Base-by-base conservation (phyloP, 345 rosid species). In the Iberis pinnata region DNA sequence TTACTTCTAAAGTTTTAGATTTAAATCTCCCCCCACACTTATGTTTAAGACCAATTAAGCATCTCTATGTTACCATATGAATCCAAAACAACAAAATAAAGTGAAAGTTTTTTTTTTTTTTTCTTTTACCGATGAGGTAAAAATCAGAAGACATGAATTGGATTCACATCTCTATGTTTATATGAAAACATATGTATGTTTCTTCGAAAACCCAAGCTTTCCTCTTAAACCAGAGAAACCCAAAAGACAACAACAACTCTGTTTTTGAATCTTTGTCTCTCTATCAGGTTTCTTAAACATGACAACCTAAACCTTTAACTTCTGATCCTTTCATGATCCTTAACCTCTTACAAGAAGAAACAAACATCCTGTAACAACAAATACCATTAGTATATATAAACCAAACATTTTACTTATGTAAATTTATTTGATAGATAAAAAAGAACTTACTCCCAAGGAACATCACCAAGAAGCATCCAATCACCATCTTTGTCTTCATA, bases 321-420 rank as follows among this genome's bases (percentile, higher is more conserved):
- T 90, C 96, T 53, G 92, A 78, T 60, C 89, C 89, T 79, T 81
- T 90, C 93, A 90, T 82, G 75, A 89, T 80, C 70, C 95, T 77
- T 58, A 89, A 26, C 41, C 82, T 89, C 75, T 82, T 87, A 78
- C 98, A 92, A 36, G 98, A 79, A 7, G 80, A 64, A 20, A 78
- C 79, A 73, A 92, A 92, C 98, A 84, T 92, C 46, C 93, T 83
- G 87, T 42, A 76, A 61, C 7, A 51, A 24, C 12, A 9, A 73
- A 20, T 41, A 58, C 7, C 20, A 40, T 60, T 1, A 67, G 7
- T 32, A 60, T 58, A 59, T 31, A 26, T 43, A 22, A 61, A 37
- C 15, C 8, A 7, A 37, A 43, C 15, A 20, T 42, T 40, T 29
- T 29, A 24, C 11, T 26, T 20, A 10, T 22, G 47, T 40, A 2